A percentile compares a stretch with the other conserved stretches of the same genome.
These are phyloP conservation scores for Xylaria venustula DNA, from an alignment of 495 filamentous ascomycete species.

Conservation along the genomic window DNA sequence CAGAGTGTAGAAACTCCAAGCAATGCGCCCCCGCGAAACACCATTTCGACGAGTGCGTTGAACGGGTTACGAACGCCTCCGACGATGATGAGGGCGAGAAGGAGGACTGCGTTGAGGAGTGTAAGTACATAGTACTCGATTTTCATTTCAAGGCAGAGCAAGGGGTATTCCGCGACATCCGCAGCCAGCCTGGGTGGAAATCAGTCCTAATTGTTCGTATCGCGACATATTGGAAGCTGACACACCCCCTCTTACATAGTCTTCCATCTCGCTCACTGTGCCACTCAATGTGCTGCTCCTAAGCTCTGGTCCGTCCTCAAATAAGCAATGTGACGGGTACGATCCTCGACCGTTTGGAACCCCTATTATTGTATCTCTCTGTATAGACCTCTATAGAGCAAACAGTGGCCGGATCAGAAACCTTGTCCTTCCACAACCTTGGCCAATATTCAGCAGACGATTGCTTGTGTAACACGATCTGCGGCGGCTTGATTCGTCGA, in stretches of 20 bases:
- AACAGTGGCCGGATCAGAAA: constrained; percentile 9
- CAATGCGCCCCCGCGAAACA: constrained; percentile 87
- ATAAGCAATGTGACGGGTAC: constrained; percentile 50
- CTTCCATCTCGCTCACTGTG: constrained; percentile 97
- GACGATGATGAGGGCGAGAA: constrained; percentile 58
- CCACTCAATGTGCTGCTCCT: constrained; percentile 84
- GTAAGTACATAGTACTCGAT: constrained; percentile 55
- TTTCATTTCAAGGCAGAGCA: not conserved
- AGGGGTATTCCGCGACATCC: not conserved
- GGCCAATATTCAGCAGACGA: constrained; percentile 11
- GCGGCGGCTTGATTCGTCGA: constrained; percentile 18
- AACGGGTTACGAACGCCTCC: constrained; percentile 78
- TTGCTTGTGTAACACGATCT: constrained; percentile 28
- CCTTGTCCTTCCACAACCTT: no score
- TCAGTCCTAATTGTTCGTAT: not conserved
- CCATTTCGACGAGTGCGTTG: constrained; percentile 96
- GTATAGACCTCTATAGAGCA: constrained; percentile 19
- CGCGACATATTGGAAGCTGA: constrained; percentile 13
- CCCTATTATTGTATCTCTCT: not conserved
- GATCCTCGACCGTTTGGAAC: not conserved
- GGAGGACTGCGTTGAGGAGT: constrained; percentile 99
- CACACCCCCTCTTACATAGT: constrained; percentile 51
- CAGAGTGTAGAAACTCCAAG: constrained; percentile 85
- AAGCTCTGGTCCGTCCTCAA: constrained; percentile 91
- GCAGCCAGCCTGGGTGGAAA: no score